These are phyloP conservation scores for Fomes fomentarius DNA, from an alignment of 1,284 basidiomycete genomes.

Conservation along the genomic window DNA sequence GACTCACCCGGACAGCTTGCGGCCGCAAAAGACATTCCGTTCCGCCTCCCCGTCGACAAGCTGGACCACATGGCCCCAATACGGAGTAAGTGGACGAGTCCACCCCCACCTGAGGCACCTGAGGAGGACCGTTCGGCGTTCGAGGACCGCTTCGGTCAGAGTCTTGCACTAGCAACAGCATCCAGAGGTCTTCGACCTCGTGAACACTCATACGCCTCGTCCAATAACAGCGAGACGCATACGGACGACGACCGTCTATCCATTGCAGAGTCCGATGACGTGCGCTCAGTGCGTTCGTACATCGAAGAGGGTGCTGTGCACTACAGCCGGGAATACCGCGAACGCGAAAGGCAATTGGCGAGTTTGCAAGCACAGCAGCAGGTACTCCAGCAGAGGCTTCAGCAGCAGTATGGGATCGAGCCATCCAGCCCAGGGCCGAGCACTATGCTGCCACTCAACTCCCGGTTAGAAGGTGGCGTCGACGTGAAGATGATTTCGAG, in stretches of 20 bases:
- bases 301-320: conserved; percentile 45
- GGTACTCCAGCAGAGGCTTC: conserved; percentile 12
- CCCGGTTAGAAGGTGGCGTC: conserved; percentile 23
- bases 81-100: conserved; percentile 78
- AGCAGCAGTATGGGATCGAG: conserved; percentile 23
- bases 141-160: conserved; percentile 63
- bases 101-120: conserved; percentile 77
- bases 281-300: conserved; percentile 62
- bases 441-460: conserved; percentile 11
- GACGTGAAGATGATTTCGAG: conserved; percentile 31
- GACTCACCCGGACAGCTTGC: conserved; percentile 30
- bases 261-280: conserved; percentile 64
- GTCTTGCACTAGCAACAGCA: conserved; percentile 69
- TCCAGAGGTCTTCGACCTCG: conserved; percentile 56
- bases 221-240: conserved; percentile 61
- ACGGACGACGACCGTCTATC: conserved; percentile 66
- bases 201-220: conserved; percentile 47
- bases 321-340: conserved; percentile 22
- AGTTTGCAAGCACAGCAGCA: conserved; percentile 24
- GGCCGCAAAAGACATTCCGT: conserved; percentile 33
- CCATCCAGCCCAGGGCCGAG: conserved; percentile 22
- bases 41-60: conserved; percentile 42
- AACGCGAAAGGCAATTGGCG: conserved; percentile 21
- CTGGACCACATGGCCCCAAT: conserved; percentile 78
- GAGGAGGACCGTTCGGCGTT: conserved; percentile 66